Conservation (phyloP, 192 early-diverging fungal genomes). For the Obelidium mucronatum region DNA sequence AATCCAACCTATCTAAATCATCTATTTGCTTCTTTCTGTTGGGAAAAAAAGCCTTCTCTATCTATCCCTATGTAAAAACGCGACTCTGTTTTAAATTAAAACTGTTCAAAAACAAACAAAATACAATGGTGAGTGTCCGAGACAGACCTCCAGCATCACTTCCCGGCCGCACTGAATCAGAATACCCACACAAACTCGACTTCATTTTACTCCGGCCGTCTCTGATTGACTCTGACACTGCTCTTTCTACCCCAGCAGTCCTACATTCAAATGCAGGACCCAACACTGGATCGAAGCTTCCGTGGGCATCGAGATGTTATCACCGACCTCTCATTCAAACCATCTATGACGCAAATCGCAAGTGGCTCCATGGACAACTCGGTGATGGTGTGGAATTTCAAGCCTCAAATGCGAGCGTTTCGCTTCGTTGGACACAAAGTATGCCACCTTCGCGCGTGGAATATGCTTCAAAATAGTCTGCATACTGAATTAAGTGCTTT, state of each 20-base stretch:
- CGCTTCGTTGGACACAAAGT: constrained; percentile 68
- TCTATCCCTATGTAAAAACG: no score
- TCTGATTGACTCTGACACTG: no score
- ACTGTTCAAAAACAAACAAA: no score
- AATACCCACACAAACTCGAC: no score
- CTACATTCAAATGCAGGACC: constrained; percentile 43
- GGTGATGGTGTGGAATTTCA: constrained; percentile 75
- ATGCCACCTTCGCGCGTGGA: not conserved
- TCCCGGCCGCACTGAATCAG: no score
- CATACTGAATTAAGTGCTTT: not conserved
- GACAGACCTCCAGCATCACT: no score
- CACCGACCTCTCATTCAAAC: constrained; percentile 62
- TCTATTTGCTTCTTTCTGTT: no score
- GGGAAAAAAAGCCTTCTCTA: no score
- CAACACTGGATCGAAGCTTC: constrained; percentile 64
- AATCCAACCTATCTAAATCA: no score
- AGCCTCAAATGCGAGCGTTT: constrained; percentile 63
- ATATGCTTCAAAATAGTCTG: not conserved
- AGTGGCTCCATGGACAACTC: constrained; percentile 61
- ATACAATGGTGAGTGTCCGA: no score
- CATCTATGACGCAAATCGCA: constrained; percentile 64
- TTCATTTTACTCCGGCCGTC: no score
- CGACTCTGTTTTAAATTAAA: no score
- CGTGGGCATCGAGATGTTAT: constrained; percentile 67
- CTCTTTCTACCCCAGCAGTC: constrained; percentile 8